Evolutionary conservation across 2,329 filamentous ascomycete species (phyloP), one percentile per base, ranked within the genome.

Genomic region (Fusarium euwallaceae): DNA sequence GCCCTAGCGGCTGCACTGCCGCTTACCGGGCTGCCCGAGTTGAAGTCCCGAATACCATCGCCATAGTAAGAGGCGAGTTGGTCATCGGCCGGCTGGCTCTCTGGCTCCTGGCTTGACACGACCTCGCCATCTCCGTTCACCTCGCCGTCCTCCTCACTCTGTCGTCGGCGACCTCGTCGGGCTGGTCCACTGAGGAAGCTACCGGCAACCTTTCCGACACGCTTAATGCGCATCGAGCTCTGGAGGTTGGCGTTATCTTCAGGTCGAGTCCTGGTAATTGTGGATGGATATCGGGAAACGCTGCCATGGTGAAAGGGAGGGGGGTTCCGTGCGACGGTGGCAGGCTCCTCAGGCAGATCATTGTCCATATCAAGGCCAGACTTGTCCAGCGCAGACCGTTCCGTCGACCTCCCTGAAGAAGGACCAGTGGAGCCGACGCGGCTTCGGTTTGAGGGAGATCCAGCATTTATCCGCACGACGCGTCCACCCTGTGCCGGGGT

Each of bases 121-220:
- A 85, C 73, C 3, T 88, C 86, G 22, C 81, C 83, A 10, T 88
- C 87, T 9, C 74, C 81, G 37, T 86, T 82, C 2, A 67, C 82
- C 65, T 88, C 88, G 7, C 81, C 89, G 43, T 93, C 91, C 72
- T 94, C 92, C 43, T 78, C 77, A 2, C 77, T 78, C 61, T 78
- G 77, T 43, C 67, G 86, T 73, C 92, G 88, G 71, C 93, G 89
- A 29, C 94, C 94, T 75, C 95, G 88, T 64, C 94, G 90, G 22
- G 94, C 93, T 32, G 94, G 94, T 1, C 93, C 94, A 76, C 93
- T 95, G 24, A 97, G 85, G 75, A 96, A 95, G 69, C 91, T 93
- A 1, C 94, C 94, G 3, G 92, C 90, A 9, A 93, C 87, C 82
- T 94, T 94, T 17, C 92, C 92, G 16, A 94, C 90, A 70, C 94